Base-by-base conservation (phyloP, 306 rosid genomes). In the Adenanthera pavonina region DNA sequence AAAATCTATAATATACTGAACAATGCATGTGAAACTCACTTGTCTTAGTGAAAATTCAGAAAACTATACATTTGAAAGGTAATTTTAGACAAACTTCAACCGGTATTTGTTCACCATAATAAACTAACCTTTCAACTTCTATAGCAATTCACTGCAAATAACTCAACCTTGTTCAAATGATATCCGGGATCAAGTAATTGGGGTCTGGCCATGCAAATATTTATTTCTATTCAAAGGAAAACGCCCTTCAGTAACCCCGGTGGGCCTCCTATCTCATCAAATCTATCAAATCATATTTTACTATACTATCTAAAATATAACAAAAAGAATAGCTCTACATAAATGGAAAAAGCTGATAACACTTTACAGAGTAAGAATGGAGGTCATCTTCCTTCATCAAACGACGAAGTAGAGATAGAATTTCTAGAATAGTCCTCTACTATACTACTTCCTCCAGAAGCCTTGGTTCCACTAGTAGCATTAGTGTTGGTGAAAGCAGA, bases 361-460 rank as follows among this genome's bases (percentile, higher is more conserved):
- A 4, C 36, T 49, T 7, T 5, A 53, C 68, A 40, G 51, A 2
- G 1, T 30, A 11, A 16, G 44, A 41, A 57, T 25, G 62, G 46
- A 8, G 30, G 51, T 84, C 64, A 86, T 78, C 92, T 84, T 47
- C 92, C 92, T 80, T 86, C 90, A 33, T 82, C 89, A 52, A 86
- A 67, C 4, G 92, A 91, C 43, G 95, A 91, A 80, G 49, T 14
- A 34, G 92, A 91, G 2, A 89, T 89, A 34, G 92, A 89, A 72
- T 91, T 91, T 81, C 91, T 87, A 7, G 95, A 91, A 75, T 78
- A 86, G 1, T 91, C 95, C 80, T 89, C 95, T 8, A 70, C 74
- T 11, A 54, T 13, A 80, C 86, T 87, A 76, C 70, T 85, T 3
- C 85, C 83, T 14, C 77, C 82, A 46, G 94, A 87, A 66, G 81